Percentiles rank a stretch among this genome's conserved stretches.
phyloP scores from a whole-genome alignment of 306 rosid species.

The Prunus dulcis region DNA sequence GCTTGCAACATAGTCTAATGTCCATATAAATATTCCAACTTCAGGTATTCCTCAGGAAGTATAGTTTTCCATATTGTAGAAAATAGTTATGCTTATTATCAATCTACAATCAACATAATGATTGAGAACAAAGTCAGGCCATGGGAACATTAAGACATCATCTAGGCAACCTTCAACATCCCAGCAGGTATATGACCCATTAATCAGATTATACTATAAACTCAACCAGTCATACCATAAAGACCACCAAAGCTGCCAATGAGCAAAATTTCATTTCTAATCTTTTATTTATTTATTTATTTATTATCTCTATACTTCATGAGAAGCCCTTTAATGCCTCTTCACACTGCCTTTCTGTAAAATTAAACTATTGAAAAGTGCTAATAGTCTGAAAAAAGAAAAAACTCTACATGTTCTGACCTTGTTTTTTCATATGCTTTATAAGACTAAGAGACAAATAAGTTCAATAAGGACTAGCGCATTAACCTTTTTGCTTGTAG shows the following conservation, averaged over 20 bases:
- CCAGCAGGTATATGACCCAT: neutral
- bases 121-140: neutral
- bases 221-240: neutral
- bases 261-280: neutral
- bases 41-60: no score
- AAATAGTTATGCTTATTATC: neutral
- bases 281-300: no score
- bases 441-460: neutral
- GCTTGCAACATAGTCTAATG: conserved; percentile 12
- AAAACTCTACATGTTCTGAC: neutral
- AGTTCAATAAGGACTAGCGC: neutral
- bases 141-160: neutral
- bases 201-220: neutral
- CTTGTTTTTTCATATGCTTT: neutral
- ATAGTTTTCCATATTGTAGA: no score
- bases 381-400: neutral
- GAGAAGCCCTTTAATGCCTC: neutral
- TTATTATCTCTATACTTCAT: neutral
- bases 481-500: conserved; percentile 69
- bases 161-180: no score
- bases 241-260: neutral
- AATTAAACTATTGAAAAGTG: neutral
- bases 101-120: neutral
- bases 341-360: neutral
- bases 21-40: neutral